Evolutionary conservation across 169 alveolate genomes (phyloP), one percentile per base, ranked within the genome.

Genomic region (Plasmodium malariae): DNA sequence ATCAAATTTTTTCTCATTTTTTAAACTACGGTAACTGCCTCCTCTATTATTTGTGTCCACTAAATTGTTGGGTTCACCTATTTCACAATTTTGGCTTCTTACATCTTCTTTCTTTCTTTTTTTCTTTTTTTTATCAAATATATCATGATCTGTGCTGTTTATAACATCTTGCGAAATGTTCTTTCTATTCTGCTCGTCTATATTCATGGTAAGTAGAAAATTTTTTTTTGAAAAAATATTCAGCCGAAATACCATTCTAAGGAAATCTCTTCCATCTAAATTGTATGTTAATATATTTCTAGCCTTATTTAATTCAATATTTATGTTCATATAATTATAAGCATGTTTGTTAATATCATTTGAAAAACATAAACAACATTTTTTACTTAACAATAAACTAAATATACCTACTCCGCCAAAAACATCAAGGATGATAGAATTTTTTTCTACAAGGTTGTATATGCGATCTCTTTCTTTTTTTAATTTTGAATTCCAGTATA

Each of bases 381-480:
- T 95, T 80, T 94, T 93, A 17, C 97, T 96, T 12, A 96, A 95
- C 36, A 93, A 94, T 86, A 97, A 72, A 32, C 97, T 96, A 74
- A 97, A 93, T 17, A 97, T 97, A 2, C 98, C 98, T 1, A 95
- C 98, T 0, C 98, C 98, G 6, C 97, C 97, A 88, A 97, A 97
- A 49, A 96, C 93, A 54, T 97, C 98, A 69, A 95, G 95, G 74
- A 88, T 49, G n/a, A 71, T 88, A 30, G 73, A 76, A 49, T 59
- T 67, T 0, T 73, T 43, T 5, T 67, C 30, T 30, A 67, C 91
- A 9, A 88, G 28, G 19, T 45, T 69, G 63, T 28, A 88, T 85
- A 60, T 86, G 71, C 93, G 90, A 73, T 67, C 91, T 67, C 87
- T 49, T 90, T 85, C 87, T 70, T 92, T 70, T 36, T 87, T 94